A percentile compares a stretch with the other conserved stretches of the same genome.
phyloP scores from a whole-genome alignment of 1,284 basidiomycete genomes.

The Fomes fomentarius region DNA sequence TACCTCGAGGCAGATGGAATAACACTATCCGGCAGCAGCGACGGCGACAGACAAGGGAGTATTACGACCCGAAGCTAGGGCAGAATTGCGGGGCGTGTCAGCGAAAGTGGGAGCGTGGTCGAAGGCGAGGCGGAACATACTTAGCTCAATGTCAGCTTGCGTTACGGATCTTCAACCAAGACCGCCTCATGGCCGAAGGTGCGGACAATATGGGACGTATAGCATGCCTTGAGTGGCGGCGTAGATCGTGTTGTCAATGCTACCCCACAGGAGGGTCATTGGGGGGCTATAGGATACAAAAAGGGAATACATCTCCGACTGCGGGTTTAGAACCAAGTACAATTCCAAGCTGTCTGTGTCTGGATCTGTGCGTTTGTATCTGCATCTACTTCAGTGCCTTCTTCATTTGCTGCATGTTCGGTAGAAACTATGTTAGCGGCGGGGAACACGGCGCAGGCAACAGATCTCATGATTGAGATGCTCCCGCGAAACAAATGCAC shows the following conservation, averaged over 20 bases:
- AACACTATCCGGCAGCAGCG: not conserved
- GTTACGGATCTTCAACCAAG: slow-evolving; percentile 4
- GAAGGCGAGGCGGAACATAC: slow-evolving; percentile 6
- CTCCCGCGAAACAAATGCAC: slow-evolving; percentile 22
- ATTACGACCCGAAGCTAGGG: slow-evolving; percentile 1
- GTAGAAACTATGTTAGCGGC: not conserved
- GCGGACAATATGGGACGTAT: no score
- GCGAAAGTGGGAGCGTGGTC: slow-evolving; percentile 1
- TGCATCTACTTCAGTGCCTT: slow-evolving; percentile 64
- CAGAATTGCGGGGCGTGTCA: not conserved
- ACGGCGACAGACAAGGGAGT: not conserved
- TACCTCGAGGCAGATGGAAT: not conserved
- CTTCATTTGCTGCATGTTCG: slow-evolving; percentile 65
- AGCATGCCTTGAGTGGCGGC: not conserved
- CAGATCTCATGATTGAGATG: slow-evolving; percentile 10
- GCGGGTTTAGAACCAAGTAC: slow-evolving; percentile 5
- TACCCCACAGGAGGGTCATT: slow-evolving; percentile 1
- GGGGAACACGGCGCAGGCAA: not conserved
- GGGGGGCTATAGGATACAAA: slow-evolving; percentile 26
- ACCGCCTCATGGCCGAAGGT: slow-evolving; percentile 8
- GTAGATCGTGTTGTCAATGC: slow-evolving; percentile 3
- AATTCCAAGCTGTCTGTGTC: not conserved
- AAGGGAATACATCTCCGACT: slow-evolving; percentile 20
- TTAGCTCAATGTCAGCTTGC: slow-evolving; percentile 1
- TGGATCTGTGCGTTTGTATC: not conserved